Base-by-base conservation (phyloP, 2,329 filamentous ascomycete species). In the Nigrospora osmanthi region DNA sequence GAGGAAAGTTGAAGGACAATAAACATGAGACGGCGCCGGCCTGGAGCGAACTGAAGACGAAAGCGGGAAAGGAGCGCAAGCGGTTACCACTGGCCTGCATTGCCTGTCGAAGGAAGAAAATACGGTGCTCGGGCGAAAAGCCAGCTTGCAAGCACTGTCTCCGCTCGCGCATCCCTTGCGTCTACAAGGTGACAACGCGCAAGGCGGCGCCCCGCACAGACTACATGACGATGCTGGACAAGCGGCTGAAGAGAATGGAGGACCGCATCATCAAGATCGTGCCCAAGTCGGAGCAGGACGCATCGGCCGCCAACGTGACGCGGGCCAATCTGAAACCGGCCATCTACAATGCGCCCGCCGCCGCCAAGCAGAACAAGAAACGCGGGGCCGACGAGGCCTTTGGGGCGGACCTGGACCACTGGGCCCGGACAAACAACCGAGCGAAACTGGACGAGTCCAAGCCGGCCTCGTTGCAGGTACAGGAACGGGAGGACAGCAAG, bases 221-320 rank as follows among this genome's bases (percentile, higher is more conserved):
- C 65, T 97, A 97, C 65, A 97, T 97, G 93, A 89, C 90, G 36
- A 97, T 97, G 89, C 70, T 97, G 56, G 93, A 97, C 67, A 96
- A 95, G 67, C 80, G 93, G 43, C 66, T 97, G 53, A 96, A 95
- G 71, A 78, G 91, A 46, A 97, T 97, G 93, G 93, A 98, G 65
- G 91, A 97, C 58, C 84, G 91, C 46, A 93, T 97, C 50, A 94
- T 97, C 68, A 95, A 95, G 63, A 85, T 91, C 47, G 85, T 97
- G 28, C 91, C 93, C 0, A 95, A 91, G 60, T 79, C 88, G 36
- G 89, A 94, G 51, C 77, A 87, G 50, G 82, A 85, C 36, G 71
- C 80, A 23, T 73, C 66, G 11, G 61, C 84, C 47, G 70, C 76
- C 10, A 72, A 76, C 9, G 83, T 95, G 34, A 84, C 84, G 6